Evolutionary conservation across 2,329 filamentous ascomycete species (phyloP).

Genomic region (Neopestalotiopsis rosae): DNA sequence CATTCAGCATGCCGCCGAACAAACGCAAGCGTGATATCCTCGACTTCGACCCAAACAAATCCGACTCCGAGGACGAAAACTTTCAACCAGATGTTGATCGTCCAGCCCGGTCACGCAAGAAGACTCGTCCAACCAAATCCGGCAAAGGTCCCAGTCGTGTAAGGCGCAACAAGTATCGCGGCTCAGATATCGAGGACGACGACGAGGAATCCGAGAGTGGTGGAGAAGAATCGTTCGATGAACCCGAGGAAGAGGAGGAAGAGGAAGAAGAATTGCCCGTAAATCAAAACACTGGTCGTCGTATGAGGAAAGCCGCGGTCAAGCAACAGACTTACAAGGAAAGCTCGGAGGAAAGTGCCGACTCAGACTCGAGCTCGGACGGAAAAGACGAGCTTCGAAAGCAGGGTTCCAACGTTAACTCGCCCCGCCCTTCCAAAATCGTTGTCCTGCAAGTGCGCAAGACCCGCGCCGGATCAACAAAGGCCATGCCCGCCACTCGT

Average conservation of each 20-base stretch:
- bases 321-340: slow-evolving; percentile 53
- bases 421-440: slow-evolving; percentile 41
- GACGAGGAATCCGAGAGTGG: slow-evolving; percentile 60
- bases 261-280: slow-evolving; percentile 42
- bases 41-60: slow-evolving; percentile 70
- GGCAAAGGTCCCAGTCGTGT: slow-evolving; percentile 32
- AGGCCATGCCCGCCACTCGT: slow-evolving; percentile 39
- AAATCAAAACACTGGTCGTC: slow-evolving; percentile 48
- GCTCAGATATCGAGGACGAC: slow-evolving; percentile 68
- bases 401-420: slow-evolving; percentile 32
- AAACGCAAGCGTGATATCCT: slow-evolving; percentile 63
- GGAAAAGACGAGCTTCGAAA: slow-evolving; percentile 45
- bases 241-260: slow-evolving; percentile 39
- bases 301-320: slow-evolving; percentile 50
- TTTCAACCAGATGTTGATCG: slow-evolving; percentile 60
- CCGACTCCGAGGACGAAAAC: slow-evolving; percentile 70
- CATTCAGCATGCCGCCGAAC: slow-evolving; percentile 41
- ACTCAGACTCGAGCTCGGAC: slow-evolving; percentile 27
- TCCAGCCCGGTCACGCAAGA: slow-evolving; percentile 39
- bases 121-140: slow-evolving; percentile 44
- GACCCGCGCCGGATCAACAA: slow-evolving; percentile 24
- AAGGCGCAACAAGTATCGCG: slow-evolving; percentile 50
- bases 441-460: slow-evolving; percentile 50
- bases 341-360: slow-evolving; percentile 44
- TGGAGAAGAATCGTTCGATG: slow-evolving; percentile 54